phyloP scores from a whole-genome alignment of 2,329 filamentous ascomycete genomes.

The Apiospora koreana region DNA sequence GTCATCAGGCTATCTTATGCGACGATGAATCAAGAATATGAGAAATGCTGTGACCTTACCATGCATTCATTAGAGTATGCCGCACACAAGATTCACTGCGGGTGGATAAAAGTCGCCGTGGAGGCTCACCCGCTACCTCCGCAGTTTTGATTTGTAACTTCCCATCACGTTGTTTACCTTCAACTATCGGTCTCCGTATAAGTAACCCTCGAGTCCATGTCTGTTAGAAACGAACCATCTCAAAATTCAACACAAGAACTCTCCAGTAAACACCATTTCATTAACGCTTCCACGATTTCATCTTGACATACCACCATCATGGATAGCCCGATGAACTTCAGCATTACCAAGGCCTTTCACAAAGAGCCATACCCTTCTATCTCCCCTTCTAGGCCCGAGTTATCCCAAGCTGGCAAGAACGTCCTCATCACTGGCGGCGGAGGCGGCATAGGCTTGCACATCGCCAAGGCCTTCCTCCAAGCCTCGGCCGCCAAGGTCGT shows the following conservation, averaged over 20 bases:
- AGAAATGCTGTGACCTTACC: no score
- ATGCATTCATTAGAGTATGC: no score
- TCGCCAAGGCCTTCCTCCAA: constrained; percentile 34
- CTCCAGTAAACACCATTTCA: background rate
- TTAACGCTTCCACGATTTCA: background rate
- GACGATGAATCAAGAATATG: no score
- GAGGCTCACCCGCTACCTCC: no score
- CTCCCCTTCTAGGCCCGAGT: constrained; percentile 34
- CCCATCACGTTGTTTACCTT: no score
- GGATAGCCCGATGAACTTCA: background rate
- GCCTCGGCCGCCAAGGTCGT: constrained; percentile 54
- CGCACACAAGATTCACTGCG: no score
- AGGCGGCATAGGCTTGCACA: constrained; percentile 25
- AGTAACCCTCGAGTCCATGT: background rate
- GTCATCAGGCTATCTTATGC: no score
- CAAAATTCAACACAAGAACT: background rate
- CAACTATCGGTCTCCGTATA: background rate
- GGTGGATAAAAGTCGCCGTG: no score
- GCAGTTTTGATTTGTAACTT: no score
- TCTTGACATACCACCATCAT: background rate
- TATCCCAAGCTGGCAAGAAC: constrained; percentile 35
- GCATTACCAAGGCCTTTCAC: constrained; percentile 34
- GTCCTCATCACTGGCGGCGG: constrained; percentile 10
- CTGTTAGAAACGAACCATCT: background rate
- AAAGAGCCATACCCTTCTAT: constrained; percentile 38